Evolutionary conservation across 78 protist species (phyloP).

Genomic region (Speleostelium caveatum): DNA sequence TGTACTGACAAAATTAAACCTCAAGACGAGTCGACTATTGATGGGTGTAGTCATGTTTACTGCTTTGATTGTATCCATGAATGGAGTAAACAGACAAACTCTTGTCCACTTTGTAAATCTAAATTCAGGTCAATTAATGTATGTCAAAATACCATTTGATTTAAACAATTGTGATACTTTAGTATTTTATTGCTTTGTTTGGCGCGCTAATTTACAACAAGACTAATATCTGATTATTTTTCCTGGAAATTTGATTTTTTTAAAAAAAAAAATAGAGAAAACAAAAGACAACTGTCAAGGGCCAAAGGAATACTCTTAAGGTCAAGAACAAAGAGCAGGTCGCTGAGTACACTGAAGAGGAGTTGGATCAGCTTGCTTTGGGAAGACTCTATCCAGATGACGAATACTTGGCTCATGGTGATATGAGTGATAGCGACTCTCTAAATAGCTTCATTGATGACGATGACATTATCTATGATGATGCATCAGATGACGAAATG

Average conservation of each 20-base stretch:
- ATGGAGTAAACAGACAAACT: conserved; percentile 52
- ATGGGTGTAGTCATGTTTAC: conserved; percentile 43
- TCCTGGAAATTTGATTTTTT: neutral
- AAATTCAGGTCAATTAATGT: conserved; percentile 10
- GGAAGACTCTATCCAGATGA: neutral
- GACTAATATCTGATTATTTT: neutral
- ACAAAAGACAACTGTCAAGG: neutral
- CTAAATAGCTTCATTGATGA: conserved; percentile 7
- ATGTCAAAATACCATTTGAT: no score
- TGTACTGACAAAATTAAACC: conserved; percentile 1
- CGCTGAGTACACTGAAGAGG: conserved; percentile 49
- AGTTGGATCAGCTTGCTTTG: neutral
- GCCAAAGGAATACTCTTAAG: neutral
- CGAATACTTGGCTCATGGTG: conserved; percentile 8
- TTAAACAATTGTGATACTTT: no score
- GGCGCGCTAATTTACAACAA: no score
- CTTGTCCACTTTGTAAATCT: conserved; percentile 52
- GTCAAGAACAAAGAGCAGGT: conserved; percentile 19
- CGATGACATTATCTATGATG: conserved; percentile 5
- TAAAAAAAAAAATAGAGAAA: neutral
- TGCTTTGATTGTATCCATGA: conserved; percentile 65
- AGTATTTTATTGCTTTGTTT: no score
- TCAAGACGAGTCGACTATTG: neutral
- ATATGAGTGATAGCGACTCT: conserved; percentile 15
- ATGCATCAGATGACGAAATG: no score